Evolutionary conservation across 495 filamentous ascomycete genomes (phyloP), one percentile per base, ranked within the genome.

Genomic region (Thermothielavioides terrestris): DNA sequence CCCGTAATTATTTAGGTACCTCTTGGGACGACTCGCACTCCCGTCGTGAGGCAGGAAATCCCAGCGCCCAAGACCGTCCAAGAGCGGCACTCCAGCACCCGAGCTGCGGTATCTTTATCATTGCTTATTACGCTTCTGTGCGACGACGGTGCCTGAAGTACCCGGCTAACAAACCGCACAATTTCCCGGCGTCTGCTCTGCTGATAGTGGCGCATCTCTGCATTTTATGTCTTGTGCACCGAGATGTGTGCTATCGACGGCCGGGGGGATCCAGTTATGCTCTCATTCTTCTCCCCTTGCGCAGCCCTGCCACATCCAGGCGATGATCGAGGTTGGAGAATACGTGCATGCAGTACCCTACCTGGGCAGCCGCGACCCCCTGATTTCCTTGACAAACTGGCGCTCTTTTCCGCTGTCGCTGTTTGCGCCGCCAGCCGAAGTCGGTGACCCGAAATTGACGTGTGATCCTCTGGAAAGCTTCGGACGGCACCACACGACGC

Each of bases 51-150:
- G 26, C 26, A 39, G 22, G 35, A 30, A 30, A 23, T 17, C 22
- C 17, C 9, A 40, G 15, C 18, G 46, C 18, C 8, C 12, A 18
- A 15, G 2, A 17, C 3, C 17, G 32, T 32, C 50, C 30, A 28
- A 37, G 42, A 48, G 42, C 52, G 32, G 50, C 52, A n/a, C 3
- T 27, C 39, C 10, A 26, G 11, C 12, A 15, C 11, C 26, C 26
- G 31, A 26, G 22, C 47, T 6, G 35, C 42, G 31, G 43, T 37
- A 36, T 42, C 41, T 48, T 55, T 30, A 56, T 21, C 26, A 37
- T 49, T 39, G 28, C 30, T 34, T 11, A 56, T 56, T 56, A 56
- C 54, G 39, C 36, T 45, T 27, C 31, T 55, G 52, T 55, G 39
- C 46, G 35, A 50, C 52, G 30, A 2, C 23, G 12, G 25, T 20